Conservation (phyloP, 352 stramenopile genomes). For the Phytophthora pisi region DNA sequence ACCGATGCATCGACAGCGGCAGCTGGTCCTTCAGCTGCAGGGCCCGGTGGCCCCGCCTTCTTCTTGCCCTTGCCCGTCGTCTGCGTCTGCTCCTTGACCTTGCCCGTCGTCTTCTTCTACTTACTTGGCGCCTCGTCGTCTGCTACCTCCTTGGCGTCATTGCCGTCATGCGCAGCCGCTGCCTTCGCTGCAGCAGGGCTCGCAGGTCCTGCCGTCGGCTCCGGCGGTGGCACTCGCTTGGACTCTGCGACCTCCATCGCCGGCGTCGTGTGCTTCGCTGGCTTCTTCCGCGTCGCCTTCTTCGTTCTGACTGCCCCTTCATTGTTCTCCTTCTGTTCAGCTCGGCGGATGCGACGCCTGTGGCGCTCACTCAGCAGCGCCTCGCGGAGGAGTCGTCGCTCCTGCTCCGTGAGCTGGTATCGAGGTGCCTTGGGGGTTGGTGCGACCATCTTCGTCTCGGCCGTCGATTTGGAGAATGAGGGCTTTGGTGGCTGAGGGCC, state of each 20-base stretch:
- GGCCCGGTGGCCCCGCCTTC: neutral
- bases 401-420: neutral
- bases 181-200: too few species aligned
- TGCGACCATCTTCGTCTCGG: neutral
- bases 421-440: neutral
- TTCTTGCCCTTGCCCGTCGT: neutral
- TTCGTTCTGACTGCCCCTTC: neutral
- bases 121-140: neutral
- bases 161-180: neutral
- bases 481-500: too few species aligned
- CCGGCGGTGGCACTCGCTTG: neutral
- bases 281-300: too few species aligned
- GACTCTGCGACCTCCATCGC: neutral
- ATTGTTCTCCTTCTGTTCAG: too few species aligned
- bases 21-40: too few species aligned
- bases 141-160: neutral
- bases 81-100: neutral
- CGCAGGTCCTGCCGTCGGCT: too few species aligned
- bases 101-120: neutral
- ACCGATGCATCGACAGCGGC: too few species aligned
- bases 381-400: neutral
- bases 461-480: too few species aligned
- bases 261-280: neutral
- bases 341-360: too few species aligned
- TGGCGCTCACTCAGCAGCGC: neutral